Percentiles rank a stretch among this genome's conserved stretches.
Evolutionary conservation across 177 flowering plant species (phyloP).

Genomic region (Vitis hybrid): DNA sequence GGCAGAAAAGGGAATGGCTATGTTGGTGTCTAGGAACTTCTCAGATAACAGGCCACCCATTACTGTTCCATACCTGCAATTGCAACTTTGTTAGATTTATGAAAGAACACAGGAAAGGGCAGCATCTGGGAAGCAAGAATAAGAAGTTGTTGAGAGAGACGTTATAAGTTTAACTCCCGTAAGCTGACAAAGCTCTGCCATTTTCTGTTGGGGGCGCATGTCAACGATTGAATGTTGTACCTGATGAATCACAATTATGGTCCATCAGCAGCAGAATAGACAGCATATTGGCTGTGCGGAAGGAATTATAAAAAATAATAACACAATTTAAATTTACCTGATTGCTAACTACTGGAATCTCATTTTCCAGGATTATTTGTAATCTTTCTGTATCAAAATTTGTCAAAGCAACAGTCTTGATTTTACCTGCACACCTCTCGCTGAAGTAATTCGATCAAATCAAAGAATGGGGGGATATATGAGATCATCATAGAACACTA

Average conservation of each 20-base stretch:
- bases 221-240: slow-evolving; percentile 98
- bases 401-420: slow-evolving; percentile 92
- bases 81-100: not conserved
- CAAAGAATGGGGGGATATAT: slow-evolving; percentile 12
- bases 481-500: slow-evolving; percentile 1
- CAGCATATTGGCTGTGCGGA: not conserved
- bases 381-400: slow-evolving; percentile 96
- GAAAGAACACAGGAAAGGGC: not conserved
- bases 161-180: slow-evolving; percentile 97
- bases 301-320: slow-evolving; percentile 1
- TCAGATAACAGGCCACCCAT: slow-evolving; percentile 97
- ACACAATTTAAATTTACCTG: slow-evolving; percentile 49
- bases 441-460: slow-evolving; percentile 24
- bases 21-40: slow-evolving; percentile 86
- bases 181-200: slow-evolving; percentile 94
- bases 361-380: slow-evolving; percentile 80
- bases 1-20: slow-evolving; percentile 84
- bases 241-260: slow-evolving; percentile 31
- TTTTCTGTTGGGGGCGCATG: slow-evolving; percentile 96
- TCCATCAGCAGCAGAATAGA: slow-evolving; percentile 9
- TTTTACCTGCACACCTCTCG: slow-evolving; percentile 72
- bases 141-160: slow-evolving; percentile 41
- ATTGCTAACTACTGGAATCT: slow-evolving; percentile 92
- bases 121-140: not conserved
- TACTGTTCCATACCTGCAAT: slow-evolving; percentile 93